phyloP scores from a whole-genome alignment of 2,329 filamentous ascomycete genomes.

The Aspergillus pseudotamarii region DNA sequence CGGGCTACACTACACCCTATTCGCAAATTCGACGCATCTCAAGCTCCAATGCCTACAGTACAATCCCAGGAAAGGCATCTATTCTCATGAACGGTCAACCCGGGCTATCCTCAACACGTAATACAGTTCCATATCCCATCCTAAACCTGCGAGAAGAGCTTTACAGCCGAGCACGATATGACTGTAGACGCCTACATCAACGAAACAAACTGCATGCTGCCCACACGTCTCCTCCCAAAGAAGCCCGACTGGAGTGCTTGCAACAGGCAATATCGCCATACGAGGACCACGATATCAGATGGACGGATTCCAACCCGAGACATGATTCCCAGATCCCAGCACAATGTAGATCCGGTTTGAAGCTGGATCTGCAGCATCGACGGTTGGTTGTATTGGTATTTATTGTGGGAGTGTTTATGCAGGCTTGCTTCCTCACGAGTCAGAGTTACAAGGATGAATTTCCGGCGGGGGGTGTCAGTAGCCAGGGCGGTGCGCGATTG shows the following conservation, averaged over 20 bases:
- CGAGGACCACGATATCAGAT: background rate
- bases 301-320: background rate
- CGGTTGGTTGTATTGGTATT: background rate
- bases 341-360: background rate
- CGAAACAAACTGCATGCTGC: background rate
- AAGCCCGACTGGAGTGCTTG: background rate
- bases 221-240: background rate
- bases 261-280: background rate
- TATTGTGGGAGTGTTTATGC: background rate
- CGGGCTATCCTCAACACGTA: background rate
- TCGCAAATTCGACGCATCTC: background rate
- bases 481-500: background rate
- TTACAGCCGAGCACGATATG: background rate
- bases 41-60: background rate
- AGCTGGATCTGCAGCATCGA: background rate
- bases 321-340: background rate
- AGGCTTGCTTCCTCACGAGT: background rate
- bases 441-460: background rate
- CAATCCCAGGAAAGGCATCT: background rate
- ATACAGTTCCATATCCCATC: background rate
- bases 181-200: background rate
- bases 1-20: background rate
- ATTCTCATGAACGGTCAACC: background rate
- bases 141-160: background rate
- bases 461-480: background rate